Conservation (phyloP, 306 rosid species). For the Dryas drummondii region DNA sequence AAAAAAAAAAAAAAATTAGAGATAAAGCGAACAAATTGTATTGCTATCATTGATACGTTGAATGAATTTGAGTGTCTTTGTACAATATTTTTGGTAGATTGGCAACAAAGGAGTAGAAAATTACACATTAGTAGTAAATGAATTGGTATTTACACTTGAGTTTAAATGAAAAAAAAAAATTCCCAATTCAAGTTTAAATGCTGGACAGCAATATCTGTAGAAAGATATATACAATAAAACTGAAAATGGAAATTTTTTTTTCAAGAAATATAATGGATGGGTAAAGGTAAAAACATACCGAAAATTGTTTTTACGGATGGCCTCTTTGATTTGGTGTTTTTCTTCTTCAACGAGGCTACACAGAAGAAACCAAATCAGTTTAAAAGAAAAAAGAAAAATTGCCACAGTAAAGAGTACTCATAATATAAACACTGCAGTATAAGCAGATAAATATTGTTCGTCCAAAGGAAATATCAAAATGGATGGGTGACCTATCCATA, state of each 20-base stretch:
- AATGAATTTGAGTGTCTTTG: slow-evolving; percentile 32
- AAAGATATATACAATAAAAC: slow-evolving; percentile 1
- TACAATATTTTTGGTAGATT: slow-evolving; percentile 29
- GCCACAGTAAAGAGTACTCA: not conserved
- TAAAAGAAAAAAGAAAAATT: too few species aligned
- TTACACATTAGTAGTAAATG: slow-evolving; percentile 35
- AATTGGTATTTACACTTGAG: slow-evolving; percentile 17
- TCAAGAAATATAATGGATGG: slow-evolving; percentile 19
- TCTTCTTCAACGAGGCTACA: slow-evolving; percentile 90
- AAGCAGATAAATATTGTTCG: not conserved
- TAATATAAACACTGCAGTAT: too few species aligned
- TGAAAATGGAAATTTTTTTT: not conserved
- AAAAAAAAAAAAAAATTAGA: not conserved
- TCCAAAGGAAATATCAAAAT: not conserved
- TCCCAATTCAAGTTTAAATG: not conserved
- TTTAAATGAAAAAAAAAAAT: not conserved
- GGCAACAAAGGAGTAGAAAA: slow-evolving; percentile 21
- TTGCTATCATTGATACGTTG: slow-evolving; percentile 24
- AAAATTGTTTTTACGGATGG: slow-evolving; percentile 86
- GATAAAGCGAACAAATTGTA: not conserved
- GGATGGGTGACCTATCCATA: not conserved
- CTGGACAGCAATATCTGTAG: not conserved
- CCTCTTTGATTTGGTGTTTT: slow-evolving; percentile 64
- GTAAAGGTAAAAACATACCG: slow-evolving; percentile 50
- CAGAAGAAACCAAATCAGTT: slow-evolving; percentile 21